Percentiles rank a stretch among this genome's conserved stretches.
These are phyloP conservation scores for Solanum peruvianum DNA, from an alignment of 257 asterid genomes.

Conservation along the genomic window DNA sequence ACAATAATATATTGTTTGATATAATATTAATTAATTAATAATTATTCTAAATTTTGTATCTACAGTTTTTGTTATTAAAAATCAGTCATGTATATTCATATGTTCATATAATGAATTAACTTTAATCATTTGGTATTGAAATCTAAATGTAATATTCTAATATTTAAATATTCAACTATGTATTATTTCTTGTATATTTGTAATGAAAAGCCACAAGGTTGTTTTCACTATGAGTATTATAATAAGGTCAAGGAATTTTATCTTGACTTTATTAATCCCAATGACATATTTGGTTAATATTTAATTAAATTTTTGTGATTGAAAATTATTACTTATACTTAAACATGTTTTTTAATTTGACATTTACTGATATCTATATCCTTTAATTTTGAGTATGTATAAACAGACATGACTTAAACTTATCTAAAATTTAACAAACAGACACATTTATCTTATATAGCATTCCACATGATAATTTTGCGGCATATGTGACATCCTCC, in stretches of 20 bases:
- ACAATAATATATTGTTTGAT: not conserved
- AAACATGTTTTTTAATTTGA: not conserved
- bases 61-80: too few relatives aligned
- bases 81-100: not conserved
- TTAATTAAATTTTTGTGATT: not conserved
- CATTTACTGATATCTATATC: rapidly evolving
- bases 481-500: not conserved
- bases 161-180: too few relatives aligned
- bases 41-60: too few relatives aligned
- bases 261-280: not conserved
- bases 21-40: too few relatives aligned
- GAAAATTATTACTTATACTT: not conserved
- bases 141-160: not conserved
- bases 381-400: not conserved
- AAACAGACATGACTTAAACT: too few relatives aligned
- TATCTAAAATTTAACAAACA: too few relatives aligned
- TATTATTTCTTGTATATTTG: not conserved
- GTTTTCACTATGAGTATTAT: not conserved
- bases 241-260: not conserved
- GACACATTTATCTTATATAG: too few relatives aligned
- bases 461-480: not conserved
- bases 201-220: not conserved
- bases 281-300: not conserved
- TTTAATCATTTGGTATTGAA: not conserved
- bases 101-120: too few relatives aligned